Base-by-base conservation (phyloP, 768 basidiomycete species). In the Boletus subparvulus region DNA sequence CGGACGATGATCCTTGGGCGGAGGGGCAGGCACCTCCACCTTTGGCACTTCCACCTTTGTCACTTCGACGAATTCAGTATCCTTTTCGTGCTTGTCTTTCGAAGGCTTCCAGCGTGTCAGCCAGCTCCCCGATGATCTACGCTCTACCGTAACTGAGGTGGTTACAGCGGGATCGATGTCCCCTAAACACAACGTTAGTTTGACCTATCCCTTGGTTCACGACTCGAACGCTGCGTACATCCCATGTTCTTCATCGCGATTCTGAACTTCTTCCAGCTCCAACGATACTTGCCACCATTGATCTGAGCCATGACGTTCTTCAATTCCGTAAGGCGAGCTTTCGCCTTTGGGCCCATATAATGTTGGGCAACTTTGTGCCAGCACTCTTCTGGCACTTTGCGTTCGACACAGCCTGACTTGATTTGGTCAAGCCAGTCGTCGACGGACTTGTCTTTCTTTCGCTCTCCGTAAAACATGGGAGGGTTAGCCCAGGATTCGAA, bases 231-330 rank as follows among this genome's bases (percentile, higher is more conserved):
- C 32, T 40, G 80, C 90, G 69, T 64, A 91, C 90, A 91, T 44
- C 88, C 87, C 87, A 92, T 88, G 69, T 83, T 91, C 56, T 78
- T 74, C 83, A 92, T 85, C 4, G 89, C 90, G 51, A 87, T 77
- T 72, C 80, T 84, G 75, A 87, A 92, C 63, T 83, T 88, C 75
- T 90, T 88, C 90, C 90, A 92, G 59, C 80, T 86, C 90, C 90
- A 92, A 48, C 83, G 77, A 65, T 91, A 91, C 62, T 83, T 85
- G 14, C 87, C 87, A 12, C 87, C 89, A 58, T 90, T 81, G 60
- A 92, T 81, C 65, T 88, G 83, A 40, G 80, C 75, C 75, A 92
- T 81, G 55, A 92, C 87, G 43, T 80, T 80, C 72, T 89, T 89
- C 55, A 92, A 73, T 64, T 90, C 88, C 33, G 80, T 74, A 56